Conservation (phyloP, 2,329 filamentous ascomycete species). For the Blastomyces gilchristii region DNA sequence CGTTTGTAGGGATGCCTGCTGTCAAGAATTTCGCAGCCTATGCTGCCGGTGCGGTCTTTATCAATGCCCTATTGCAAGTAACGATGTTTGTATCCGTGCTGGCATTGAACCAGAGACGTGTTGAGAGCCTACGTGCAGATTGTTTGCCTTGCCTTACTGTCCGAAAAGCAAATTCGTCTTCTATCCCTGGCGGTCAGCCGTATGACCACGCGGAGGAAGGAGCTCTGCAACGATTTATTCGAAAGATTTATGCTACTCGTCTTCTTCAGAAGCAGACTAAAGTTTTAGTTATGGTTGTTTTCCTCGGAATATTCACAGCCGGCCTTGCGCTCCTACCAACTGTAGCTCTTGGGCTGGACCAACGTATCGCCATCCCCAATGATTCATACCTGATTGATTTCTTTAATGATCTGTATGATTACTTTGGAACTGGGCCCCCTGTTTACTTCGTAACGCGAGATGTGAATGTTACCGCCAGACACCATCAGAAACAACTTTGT, state of each 20-base stretch:
- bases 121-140: constrained; percentile 80
- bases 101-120: constrained; percentile 79
- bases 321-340: constrained; percentile 75
- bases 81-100: constrained; percentile 95
- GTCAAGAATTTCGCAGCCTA: constrained; percentile 97
- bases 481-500: constrained; percentile 76
- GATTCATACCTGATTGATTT: constrained; percentile 93
- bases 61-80: constrained; percentile 93
- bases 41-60: constrained; percentile 87
- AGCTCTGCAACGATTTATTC: constrained; percentile 73
- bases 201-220: constrained; percentile 78
- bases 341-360: constrained; percentile 79
- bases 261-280: constrained; percentile 75
- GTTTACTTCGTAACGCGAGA: constrained; percentile 90
- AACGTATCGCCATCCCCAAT: constrained; percentile 85
- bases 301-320: constrained; percentile 78
- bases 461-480: constrained; percentile 64
- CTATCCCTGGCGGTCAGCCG: constrained; percentile 53
- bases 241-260: constrained; percentile 74
- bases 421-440: constrained; percentile 82
- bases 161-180: constrained; percentile 58
- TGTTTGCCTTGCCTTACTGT: constrained; percentile 85
- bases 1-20: constrained; percentile 94
- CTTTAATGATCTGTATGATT: constrained; percentile 90
- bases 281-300: constrained; percentile 62